Evolutionary conservation across 1,284 basidiomycete species (phyloP), one percentile per base, ranked within the genome.

Genomic region (Leccinum subrobustum): DNA sequence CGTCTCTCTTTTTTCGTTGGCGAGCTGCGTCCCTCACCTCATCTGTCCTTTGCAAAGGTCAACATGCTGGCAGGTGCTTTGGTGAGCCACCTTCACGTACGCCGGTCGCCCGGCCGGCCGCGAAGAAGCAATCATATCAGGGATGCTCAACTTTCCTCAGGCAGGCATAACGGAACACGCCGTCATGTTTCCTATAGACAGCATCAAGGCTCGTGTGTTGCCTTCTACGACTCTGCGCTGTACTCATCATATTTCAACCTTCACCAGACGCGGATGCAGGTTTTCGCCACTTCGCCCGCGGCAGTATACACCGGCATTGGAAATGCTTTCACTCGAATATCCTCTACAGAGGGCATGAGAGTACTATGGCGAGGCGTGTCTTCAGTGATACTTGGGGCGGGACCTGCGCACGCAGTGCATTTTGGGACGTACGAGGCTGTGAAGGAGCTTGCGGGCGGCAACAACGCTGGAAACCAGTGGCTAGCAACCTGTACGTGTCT

Each of bases 81-180:
- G 75, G 93, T 95, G 72, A 79, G 92, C 82, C 39, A 4, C 8
- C 57, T 56, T 25, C 48, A 14, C 39, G 56, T 54, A 63, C 42
- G 29, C 25, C 47, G 42, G 60, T 48, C 20, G 52, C 35, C 31
- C 51, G 39, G 48, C 39, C 52, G 35, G 39, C 29, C 52, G 33
- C 25, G 44, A 31, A 18, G 54, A 48, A 47, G 52, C 47, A 53
- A 35, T 33, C 29, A 29, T 12, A 42, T 16, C 44, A 53, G 8
- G 7, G 52, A 53, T 59, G 54, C 66, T 74, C 20, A 70, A 56
- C 16, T 8, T 48, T 57, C 39, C 61, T 60, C 73, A 96, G 93
- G 96, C 97, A 67, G 97, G 97, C 63, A 99, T 99, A 69, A 95
- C 95, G 59, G 97, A 99, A 77, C 97, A 99, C 78, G 93, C 96